Base-by-base conservation (phyloP, 108 stramenopile species). In the Licmophora abbreviata region DNA sequence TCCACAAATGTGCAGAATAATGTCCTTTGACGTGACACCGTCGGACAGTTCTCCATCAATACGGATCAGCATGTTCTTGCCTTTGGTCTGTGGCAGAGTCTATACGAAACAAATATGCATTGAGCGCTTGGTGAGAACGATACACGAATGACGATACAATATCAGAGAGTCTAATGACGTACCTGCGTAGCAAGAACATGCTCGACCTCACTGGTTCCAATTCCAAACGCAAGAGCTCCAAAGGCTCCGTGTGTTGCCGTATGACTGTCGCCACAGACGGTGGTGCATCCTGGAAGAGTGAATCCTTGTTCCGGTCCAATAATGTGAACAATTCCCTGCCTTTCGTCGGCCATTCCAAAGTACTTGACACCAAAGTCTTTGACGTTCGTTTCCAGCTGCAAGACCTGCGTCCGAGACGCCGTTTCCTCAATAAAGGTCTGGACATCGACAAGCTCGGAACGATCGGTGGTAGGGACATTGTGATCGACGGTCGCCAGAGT, bases 291-390 rank as follows among this genome's bases (percentile, higher is more conserved):
- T 26, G 95, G 95, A 46, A 95, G 54, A 23, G 95, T 95, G 58
- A 95, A 95, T 32, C 95, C 95, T 70, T 95, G 95, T 73, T 95
- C 95, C 17, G 90, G 92, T 29, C 91, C 92, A 49, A 95, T 92
- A 54, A 95, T 92, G 64, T 95, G 94, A 8, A 95, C 94, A 60
- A 95, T 92, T 26, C 94, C 91, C 69, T 95, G 95, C 25, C 92
- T 73, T 61, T 92, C 83, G 64, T 95, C 92, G 61, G 77, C 87
- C 85, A 95, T 85, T 12, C 89, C 90, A 59, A 95, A 95, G 49
- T 95, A 95, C 53, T 77, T 92, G 40, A 95, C 55, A n/a, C 88
- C 92, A 66, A 93, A 93, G 48, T 92, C 88, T 34, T 44, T 21
- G 8, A 95, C 88, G 54, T 95, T 92, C 42, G 70, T 43, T 55